Evolutionary conservation across 2,329 filamentous ascomycete species (phyloP).

Genomic region (Epichloe amarillans): DNA sequence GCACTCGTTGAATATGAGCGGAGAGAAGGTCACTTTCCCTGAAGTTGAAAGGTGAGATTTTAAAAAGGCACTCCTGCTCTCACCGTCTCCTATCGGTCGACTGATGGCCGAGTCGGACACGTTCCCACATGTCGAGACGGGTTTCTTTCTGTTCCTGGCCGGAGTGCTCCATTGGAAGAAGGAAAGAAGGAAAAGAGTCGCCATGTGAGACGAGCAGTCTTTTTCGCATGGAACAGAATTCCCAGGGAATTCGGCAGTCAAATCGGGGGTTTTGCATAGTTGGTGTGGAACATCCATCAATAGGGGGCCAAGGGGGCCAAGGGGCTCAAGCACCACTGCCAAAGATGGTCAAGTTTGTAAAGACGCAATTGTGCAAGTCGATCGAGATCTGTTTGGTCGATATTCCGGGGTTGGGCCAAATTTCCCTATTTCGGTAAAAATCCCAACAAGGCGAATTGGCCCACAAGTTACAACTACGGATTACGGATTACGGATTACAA

Average conservation of each 20-base stretch:
- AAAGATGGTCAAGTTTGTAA: not conserved
- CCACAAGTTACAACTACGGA: not conserved
- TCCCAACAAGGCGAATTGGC: not conserved
- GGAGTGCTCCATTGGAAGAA: too few species aligned
- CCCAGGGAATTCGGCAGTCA: not conserved
- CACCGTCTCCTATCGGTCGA: too few species aligned
- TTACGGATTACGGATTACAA: not conserved
- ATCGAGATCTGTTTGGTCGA: not conserved
- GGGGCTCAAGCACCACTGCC: too few species aligned
- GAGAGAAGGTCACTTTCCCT: not conserved
- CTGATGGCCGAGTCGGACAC: too few species aligned
- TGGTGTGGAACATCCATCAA: not conserved
- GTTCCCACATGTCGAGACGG: too few species aligned
- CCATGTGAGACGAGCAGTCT: too few species aligned
- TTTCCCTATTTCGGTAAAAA: constrained; percentile 2
- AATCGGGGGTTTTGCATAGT: not conserved
- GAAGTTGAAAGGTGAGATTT: not conserved
- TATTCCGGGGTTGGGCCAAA: not conserved
- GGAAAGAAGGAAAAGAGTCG: too few species aligned
- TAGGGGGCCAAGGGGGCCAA: too few species aligned
- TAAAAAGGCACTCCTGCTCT: not conserved
- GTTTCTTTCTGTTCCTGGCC: too few species aligned
- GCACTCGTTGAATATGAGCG: not conserved
- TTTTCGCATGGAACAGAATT: not conserved
- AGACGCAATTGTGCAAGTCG: not conserved